Evolutionary conservation across 208 protist genomes (phyloP).

Genomic region (Trichomonas vaginalis): DNA sequence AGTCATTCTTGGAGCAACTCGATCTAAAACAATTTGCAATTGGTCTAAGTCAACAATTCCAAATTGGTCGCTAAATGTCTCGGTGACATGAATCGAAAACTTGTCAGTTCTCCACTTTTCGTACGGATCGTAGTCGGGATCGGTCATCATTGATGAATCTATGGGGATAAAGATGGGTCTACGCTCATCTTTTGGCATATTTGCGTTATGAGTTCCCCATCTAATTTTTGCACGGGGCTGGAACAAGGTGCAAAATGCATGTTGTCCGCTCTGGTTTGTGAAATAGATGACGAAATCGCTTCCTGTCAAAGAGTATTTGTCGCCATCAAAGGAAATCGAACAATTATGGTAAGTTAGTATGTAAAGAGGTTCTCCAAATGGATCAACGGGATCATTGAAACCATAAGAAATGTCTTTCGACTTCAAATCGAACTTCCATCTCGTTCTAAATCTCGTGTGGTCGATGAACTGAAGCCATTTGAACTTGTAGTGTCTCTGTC

Average conservation of each 20-base stretch:
- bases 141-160: neutral
- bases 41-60: neutral
- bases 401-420: neutral
- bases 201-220: neutral
- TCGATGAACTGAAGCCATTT: neutral
- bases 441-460: neutral
- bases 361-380: neutral
- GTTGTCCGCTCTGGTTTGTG: neutral
- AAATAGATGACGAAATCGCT: neutral
- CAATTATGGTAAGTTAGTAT: neutral
- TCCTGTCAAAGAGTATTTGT: neutral
- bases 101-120: neutral
- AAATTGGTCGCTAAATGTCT: neutral
- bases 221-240: neutral
- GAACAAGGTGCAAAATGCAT: neutral
- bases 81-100: neutral
- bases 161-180: neutral
- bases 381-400: neutral
- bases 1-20: neutral
- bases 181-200: neutral
- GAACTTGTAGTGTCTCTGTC: neutral
- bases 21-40: neutral
- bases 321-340: neutral
- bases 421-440: neutral
- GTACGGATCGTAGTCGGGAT: neutral